phyloP scores from a whole-genome alignment of 208 protist genomes.

The Leptomonas pyrrhocoris region DNA sequence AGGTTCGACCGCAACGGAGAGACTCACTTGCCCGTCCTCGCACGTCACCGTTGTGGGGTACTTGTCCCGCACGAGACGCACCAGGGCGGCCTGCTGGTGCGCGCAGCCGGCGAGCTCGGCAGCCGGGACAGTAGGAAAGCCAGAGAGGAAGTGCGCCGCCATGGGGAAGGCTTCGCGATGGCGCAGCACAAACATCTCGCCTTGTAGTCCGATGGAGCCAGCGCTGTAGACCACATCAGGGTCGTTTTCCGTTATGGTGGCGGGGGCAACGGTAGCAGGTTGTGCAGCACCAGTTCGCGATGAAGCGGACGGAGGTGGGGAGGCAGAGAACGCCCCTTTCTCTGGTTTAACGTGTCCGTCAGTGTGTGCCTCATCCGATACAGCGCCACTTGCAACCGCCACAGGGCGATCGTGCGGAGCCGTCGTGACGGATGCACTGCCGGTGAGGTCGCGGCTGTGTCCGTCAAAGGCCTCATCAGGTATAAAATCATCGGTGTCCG shows the following conservation, averaged over 20 bases:
- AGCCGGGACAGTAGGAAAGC: conserved; percentile 25
- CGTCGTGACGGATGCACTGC: not conserved
- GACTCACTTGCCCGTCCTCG: conserved; percentile 52
- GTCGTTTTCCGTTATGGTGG: conserved; percentile 18
- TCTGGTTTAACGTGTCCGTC: not conserved
- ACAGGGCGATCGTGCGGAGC: not conserved
- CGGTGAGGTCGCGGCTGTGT: not conserved
- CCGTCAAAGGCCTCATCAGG: conserved; percentile 50
- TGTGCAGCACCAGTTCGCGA: not conserved
- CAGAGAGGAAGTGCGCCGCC: conserved; percentile 43
- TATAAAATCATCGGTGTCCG: conserved; percentile 54
- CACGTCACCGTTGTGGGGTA: conserved; percentile 39
- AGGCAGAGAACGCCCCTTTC: not conserved
- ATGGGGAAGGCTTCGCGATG: conserved; percentile 51
- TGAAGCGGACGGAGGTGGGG: not conserved
- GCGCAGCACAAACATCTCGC: conserved; percentile 67
- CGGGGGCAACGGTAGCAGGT: not conserved
- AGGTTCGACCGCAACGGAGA: conserved; percentile 51
- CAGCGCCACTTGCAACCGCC: not conserved
- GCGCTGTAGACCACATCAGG: conserved; percentile 48
- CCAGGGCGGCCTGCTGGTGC: conserved; percentile 27
- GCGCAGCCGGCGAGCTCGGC: conserved; percentile 27
- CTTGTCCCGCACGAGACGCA: conserved; percentile 27
- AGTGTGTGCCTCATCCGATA: not conserved
- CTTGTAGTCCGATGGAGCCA: conserved; percentile 51